Evolutionary conservation across 768 basidiomycete species (phyloP).

Genomic region (Dendrothele bispora): DNA sequence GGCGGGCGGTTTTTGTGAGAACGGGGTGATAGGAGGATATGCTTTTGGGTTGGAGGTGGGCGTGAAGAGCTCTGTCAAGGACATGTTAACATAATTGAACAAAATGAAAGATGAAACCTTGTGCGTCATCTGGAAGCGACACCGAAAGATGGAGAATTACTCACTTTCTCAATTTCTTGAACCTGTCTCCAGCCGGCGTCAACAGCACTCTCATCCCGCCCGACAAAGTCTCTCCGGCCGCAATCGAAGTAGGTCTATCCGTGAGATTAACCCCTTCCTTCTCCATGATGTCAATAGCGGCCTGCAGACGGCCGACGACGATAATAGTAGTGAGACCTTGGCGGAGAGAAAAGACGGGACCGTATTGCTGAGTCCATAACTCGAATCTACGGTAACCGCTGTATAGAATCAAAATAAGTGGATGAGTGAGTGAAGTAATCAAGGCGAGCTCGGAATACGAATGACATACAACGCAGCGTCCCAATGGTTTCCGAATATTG

Average conservation of each 20-base stretch:
- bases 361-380: constrained; percentile 61
- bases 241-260: constrained; percentile 54
- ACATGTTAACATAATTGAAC: background rate
- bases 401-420: background rate
- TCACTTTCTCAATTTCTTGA: constrained; percentile 61
- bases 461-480: constrained; percentile 39
- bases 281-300: constrained; percentile 67
- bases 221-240: constrained; percentile 59
- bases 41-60: constrained; percentile 11
- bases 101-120: constrained; percentile 8
- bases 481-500: constrained; percentile 36
- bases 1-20: constrained; percentile 24
- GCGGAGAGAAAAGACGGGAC: constrained; percentile 57
- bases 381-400: constrained; percentile 55
- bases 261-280: constrained; percentile 58
- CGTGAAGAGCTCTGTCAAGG: constrained; percentile 3
- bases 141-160: constrained; percentile 7
- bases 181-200: constrained; percentile 55
- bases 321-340: constrained; percentile 45
- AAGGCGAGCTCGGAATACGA: background rate
- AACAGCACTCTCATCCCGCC: constrained; percentile 60
- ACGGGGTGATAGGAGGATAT: constrained; percentile 2
- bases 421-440: background rate
- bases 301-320: constrained; percentile 51
- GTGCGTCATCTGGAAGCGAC: constrained; percentile 15